Conservation (phyloP, 2,329 filamentous ascomycete species). For the Graphilbum ipis-grandicollis region DNA sequence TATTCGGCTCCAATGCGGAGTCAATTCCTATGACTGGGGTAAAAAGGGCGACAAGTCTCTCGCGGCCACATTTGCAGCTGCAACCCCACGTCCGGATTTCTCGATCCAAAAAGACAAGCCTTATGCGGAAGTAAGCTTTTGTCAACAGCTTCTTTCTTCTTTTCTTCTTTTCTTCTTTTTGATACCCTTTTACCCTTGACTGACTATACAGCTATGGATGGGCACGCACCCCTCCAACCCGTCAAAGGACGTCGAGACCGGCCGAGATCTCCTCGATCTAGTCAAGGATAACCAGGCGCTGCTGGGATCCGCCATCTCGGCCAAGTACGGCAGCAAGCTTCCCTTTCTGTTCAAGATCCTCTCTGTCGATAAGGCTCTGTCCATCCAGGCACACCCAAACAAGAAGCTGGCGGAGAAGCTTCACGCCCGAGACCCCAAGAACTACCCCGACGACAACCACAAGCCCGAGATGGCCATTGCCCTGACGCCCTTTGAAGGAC, state of each 20-base stretch:
- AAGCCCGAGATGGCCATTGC: constrained; percentile 99
- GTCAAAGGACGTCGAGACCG: constrained; percentile 72
- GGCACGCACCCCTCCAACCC: constrained; percentile 93
- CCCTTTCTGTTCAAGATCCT: constrained; percentile 98
- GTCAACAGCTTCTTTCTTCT: not conserved
- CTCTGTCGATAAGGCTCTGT: constrained; percentile 87
- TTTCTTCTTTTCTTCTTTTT: not conserved
- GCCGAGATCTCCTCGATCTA: constrained; percentile 72
- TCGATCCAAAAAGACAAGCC: constrained; percentile 72
- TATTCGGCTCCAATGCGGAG: constrained; percentile 48
- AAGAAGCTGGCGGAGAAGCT: constrained; percentile 85
- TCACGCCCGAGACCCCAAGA: constrained; percentile 71
- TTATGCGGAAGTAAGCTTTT: constrained; percentile 62
- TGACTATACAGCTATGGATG: constrained; percentile 73
- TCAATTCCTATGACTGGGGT: constrained; percentile 98
- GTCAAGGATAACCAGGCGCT: constrained; percentile 75
- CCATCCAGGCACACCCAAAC: constrained; percentile 93
- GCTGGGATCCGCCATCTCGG: constrained; percentile 53
- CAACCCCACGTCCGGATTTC: constrained; percentile 60
- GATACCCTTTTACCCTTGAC: not conserved
- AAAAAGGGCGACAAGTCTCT: constrained; percentile 80
- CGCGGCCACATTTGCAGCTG: constrained; percentile 75
- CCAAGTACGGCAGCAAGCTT: constrained; percentile 64
- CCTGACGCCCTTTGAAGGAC: constrained; percentile 85
- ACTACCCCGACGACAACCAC: constrained; percentile 98